Evolutionary conservation across 257 asterid genomes (phyloP), one percentile per base, ranked within the genome.

Genomic region (Dorcoceras hygrometricum): DNA sequence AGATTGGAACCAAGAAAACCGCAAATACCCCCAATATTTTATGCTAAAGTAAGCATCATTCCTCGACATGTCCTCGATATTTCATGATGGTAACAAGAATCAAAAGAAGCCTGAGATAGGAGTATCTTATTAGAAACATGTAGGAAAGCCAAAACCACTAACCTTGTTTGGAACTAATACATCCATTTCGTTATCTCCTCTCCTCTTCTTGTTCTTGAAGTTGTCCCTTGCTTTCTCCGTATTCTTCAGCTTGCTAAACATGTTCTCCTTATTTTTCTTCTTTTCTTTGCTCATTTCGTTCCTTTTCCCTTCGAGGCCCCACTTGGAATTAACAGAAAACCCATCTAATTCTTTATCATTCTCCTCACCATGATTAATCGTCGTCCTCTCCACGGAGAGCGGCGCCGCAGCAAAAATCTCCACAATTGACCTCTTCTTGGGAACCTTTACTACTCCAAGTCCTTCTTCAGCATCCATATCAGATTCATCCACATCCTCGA

Each of bases 331-430:
- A 54, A 6, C 46, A 32, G 61, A 56, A 78, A 28, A 18, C n/a
- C 65, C 74, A 54, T 66, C 70, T 62, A 70, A 62, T 10, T 29
- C 65, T 32, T 66, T 29, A 1, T 23, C 43, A 0, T 22, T 79
- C 23, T 75, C 74, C 19, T 72, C 82, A 9, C 23, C 78, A 0
- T 59, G 71, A 22, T 63, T 65, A 10, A 27, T 63, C 11, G 66
- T 63, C 11, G 66, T 77, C 27, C 81, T 77, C 57, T 79, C 81
- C 29, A 86, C 83, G 57, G 50, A 14, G 54, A 75, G 88, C 2
- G 91, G 90, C 54, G 90, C 86, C 57, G 76, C 91, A 3, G 95
- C 83, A 4, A 89, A 86, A 6, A 89, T 78, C 72, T 89, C 96
- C 62, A 78, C 81, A 28, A 89, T 84, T 0, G 95, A 89, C 84